A percentile compares a stretch with the other conserved stretches of the same genome.
phyloP scores from a whole-genome alignment of 2,329 filamentous ascomycete species.

The Onygena corvina region DNA sequence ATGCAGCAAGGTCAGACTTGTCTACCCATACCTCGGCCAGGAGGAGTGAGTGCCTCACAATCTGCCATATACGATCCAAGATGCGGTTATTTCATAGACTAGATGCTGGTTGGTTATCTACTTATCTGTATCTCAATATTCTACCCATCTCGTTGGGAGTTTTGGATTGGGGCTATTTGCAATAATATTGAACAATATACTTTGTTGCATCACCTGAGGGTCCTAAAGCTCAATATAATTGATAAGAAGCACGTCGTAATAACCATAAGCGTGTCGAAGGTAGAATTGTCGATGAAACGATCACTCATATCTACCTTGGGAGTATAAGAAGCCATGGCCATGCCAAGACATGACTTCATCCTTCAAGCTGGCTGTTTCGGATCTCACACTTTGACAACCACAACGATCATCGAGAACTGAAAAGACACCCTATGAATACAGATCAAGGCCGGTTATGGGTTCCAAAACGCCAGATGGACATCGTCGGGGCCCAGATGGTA shows the following conservation, averaged over 20 bases:
- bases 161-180: background rate
- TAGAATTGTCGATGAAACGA: too few species aligned
- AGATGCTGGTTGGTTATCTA: background rate
- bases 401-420: background rate
- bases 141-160: background rate
- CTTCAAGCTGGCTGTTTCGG: background rate
- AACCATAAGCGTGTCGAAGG: too few species aligned
- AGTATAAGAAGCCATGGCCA: background rate
- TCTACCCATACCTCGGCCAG: slow-evolving; percentile 29
- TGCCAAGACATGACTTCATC: background rate
- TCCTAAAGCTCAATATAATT: too few species aligned
- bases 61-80: background rate
- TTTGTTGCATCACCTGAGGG: too few species aligned
- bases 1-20: slow-evolving; percentile 29
- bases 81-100: too few species aligned
- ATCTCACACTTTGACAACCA: background rate
- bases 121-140: background rate
- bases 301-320: too few species aligned
- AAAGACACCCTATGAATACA: background rate
- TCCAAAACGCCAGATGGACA: slow-evolving; percentile 13
- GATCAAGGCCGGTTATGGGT: slow-evolving; percentile 8
- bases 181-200: too few species aligned
- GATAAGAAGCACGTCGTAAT: too few species aligned
- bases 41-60: slow-evolving; percentile 9
- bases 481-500: slow-evolving; percentile 12